phyloP scores from a whole-genome alignment of 2,329 filamentous ascomycete genomes.

The Graphium sp. region DNA sequence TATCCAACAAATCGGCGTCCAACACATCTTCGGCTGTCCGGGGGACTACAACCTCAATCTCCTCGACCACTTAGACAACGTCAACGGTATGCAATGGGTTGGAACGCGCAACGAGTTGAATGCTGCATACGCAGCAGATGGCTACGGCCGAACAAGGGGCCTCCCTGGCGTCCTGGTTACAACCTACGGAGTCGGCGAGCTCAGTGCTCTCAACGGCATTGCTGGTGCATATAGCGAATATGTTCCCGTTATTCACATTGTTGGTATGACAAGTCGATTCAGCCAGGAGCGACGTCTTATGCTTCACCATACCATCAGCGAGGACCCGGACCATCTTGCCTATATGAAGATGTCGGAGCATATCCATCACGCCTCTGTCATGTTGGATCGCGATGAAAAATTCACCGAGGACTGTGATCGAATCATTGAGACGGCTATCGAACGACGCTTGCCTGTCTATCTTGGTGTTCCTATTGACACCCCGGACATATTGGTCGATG shows the following conservation, averaged over 20 bases:
- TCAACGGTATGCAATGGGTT: conserved; percentile 51
- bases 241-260: conserved; percentile 55
- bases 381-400: no score
- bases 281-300: conserved; percentile 29
- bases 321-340: conserved; percentile 70
- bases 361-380: no score
- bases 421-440: no score
- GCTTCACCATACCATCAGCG: conserved; percentile 51
- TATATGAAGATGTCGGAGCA: no score
- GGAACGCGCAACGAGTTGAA: conserved; percentile 59
- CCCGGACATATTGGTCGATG: no score
- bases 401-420: no score
- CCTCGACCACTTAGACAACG: conserved; percentile 49
- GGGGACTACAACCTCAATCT: conserved; percentile 57
- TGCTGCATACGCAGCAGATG: conserved; percentile 64
- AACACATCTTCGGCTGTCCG: conserved; percentile 49
- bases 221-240: conserved; percentile 58
- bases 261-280: conserved; percentile 30
- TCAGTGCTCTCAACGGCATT: conserved; percentile 56
- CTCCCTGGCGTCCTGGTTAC: conserved; percentile 56
- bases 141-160: conserved; percentile 57
- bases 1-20: conserved; percentile 44
- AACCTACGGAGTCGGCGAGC: conserved; percentile 59
- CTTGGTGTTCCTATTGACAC: no score
- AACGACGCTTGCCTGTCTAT: no score